phyloP scores from a whole-genome alignment of 441 rosid species.

The Populus hybrid region DNA sequence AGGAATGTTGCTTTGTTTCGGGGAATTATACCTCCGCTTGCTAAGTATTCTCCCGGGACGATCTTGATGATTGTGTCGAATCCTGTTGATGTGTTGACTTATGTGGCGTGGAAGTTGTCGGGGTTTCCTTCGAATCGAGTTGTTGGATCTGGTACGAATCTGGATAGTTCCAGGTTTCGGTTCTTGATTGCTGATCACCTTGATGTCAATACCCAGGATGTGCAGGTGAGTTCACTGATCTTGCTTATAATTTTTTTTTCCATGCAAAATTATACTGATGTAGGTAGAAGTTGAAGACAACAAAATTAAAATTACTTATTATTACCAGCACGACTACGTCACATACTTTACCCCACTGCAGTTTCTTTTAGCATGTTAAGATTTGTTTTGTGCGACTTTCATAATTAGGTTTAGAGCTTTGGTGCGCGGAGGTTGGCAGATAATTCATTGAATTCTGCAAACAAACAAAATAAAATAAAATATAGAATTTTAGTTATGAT shows the following conservation, averaged over 20 bases:
- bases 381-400: background rate
- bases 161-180: slow-evolving; percentile 77
- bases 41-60: slow-evolving; percentile 59
- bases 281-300: no score
- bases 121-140: slow-evolving; percentile 77
- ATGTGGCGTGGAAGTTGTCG: slow-evolving; percentile 80
- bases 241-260: background rate
- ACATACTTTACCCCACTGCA: background rate
- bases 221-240: slow-evolving; percentile 46
- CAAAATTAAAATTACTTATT: no score
- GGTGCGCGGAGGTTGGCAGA: background rate
- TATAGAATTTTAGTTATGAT: background rate
- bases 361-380: background rate
- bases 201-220: slow-evolving; percentile 88
- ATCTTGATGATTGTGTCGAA: slow-evolving; percentile 73
- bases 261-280: background rate
- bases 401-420: background rate
- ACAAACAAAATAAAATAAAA: rapidly evolving
- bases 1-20: slow-evolving; percentile 65
- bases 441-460: background rate
- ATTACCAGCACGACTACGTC: no score
- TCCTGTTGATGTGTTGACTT: slow-evolving; percentile 79
- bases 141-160: slow-evolving; percentile 81
- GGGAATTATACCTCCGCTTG: slow-evolving; percentile 63
- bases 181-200: slow-evolving; percentile 88